Evolutionary conservation across 2,329 filamentous ascomycete genomes (phyloP), one percentile per base, ranked within the genome.

Genomic region (Mycocentrospora acerina): DNA sequence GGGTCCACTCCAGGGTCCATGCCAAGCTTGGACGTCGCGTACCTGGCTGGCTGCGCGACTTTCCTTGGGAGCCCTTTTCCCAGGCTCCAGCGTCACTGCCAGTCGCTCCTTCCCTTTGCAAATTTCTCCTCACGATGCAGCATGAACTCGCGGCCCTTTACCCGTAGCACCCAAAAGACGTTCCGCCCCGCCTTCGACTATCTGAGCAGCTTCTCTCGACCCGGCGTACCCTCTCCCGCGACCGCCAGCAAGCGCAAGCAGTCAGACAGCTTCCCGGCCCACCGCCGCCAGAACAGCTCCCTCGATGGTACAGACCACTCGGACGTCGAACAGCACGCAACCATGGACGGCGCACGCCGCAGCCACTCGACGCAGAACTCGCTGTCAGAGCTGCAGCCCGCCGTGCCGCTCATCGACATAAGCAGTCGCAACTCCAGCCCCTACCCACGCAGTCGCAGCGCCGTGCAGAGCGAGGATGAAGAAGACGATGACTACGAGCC

Each of bases 401-500:
- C 56, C 6, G 62, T 74, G 7, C 72, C 73, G 2, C 57, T 76
- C 8, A 72, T 75, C 34, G 72, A 68, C 42, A 57, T 76, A 28
- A 42, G 54, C 24, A 59, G 61, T 31, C 65, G 72, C 35, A 70
- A 67, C 15, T 67, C 69, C 7, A 73, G 68, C 19, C 73, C 73
- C 1, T 73, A 70, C 48, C 63, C 67, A n/a, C 60, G 69, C 37
- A 64, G 40, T 31, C 57, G 68, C 35, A 70, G 61, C 44, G 69
- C 71, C 7, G 67, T 54, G 7, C 71, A 70, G 40, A 71, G 68
- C 40, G 72, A 75, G 39, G 72, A 72, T 41, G 73, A 76, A 35
- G 72, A 75, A 26, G 72, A 75, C 32, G 65, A 71, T 10, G 51
- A 46, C 22, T 61, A 65, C 39, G 56, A 58, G 40, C 51, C 69